Evolutionary conservation across 2,329 filamentous ascomycete genomes (phyloP).

Genomic region (Lasiodiplodia sp.): DNA sequence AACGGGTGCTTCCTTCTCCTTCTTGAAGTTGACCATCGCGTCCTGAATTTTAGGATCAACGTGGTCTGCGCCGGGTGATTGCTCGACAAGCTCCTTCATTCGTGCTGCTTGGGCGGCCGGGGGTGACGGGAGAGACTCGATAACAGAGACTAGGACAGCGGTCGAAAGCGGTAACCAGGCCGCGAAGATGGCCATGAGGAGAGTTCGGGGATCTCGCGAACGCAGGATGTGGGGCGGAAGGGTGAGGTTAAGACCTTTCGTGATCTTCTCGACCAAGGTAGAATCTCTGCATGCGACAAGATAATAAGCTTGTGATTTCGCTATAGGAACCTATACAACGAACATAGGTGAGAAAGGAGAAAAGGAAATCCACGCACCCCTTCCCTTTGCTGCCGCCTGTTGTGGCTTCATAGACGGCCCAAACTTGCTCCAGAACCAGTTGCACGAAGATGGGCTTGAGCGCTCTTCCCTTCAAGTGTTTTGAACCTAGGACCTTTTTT

Average conservation of each 20-base stretch:
- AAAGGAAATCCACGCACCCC: slow-evolving; percentile 66
- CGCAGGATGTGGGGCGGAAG: slow-evolving; percentile 85
- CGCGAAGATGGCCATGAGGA: slow-evolving; percentile 86
- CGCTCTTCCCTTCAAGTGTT: slow-evolving; percentile 89
- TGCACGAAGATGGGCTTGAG: slow-evolving; percentile 98
- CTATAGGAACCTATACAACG: slow-evolving; percentile 27
- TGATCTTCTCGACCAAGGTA: slow-evolving; percentile 87
- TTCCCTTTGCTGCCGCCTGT: slow-evolving; percentile 81
- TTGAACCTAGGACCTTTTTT: slow-evolving; percentile 87
- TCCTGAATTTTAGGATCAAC: slow-evolving; percentile 74
- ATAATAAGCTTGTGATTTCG: slow-evolving; percentile 50
- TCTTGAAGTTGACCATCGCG: slow-evolving; percentile 85
- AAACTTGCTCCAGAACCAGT: slow-evolving; percentile 91
- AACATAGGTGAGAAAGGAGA: slow-evolving; percentile 33
- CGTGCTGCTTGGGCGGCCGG: slow-evolving; percentile 78
- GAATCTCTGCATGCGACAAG: slow-evolving; percentile 66
- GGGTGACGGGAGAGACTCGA: slow-evolving; percentile 90
- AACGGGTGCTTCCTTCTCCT: slow-evolving; percentile 73
- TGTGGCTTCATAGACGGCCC: slow-evolving; percentile 94
- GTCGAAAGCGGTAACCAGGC: slow-evolving; percentile 93
- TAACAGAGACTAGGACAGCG: slow-evolving; percentile 88
- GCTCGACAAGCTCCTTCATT: slow-evolving; percentile 78
- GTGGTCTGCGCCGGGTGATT: slow-evolving; percentile 76
- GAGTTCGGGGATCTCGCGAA: slow-evolving; percentile 80
- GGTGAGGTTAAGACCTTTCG: slow-evolving; percentile 84